Evolutionary conservation across 2,329 filamentous ascomycete genomes (phyloP).

Genomic region (Thermothelomyces thermophilus): DNA sequence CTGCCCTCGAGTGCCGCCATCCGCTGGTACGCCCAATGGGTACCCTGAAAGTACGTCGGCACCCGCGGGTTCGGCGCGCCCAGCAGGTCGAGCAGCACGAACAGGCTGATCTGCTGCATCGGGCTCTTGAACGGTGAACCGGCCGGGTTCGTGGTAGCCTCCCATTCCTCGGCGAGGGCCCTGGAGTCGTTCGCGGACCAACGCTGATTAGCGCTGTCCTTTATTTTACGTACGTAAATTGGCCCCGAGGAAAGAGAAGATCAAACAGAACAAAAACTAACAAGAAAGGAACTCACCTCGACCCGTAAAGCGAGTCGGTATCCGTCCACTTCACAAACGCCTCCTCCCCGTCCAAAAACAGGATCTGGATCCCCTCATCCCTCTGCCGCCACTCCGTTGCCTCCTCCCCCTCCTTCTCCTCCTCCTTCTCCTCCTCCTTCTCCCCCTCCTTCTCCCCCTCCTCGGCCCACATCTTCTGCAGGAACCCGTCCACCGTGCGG

Average conservation of each 20-base stretch:
- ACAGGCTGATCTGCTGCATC: slow-evolving; percentile 67
- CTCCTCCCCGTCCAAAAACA: slow-evolving; percentile 78
- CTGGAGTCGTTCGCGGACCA: too few relatives aligned
- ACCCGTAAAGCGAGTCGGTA: slow-evolving; percentile 69
- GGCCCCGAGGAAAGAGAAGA: neutral
- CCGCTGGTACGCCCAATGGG: slow-evolving; percentile 85
- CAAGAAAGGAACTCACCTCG: slow-evolving; percentile 44
- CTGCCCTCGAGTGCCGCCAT: slow-evolving; percentile 70
- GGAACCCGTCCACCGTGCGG: slow-evolving; percentile 60
- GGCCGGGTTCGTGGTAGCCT: slow-evolving; percentile 56
- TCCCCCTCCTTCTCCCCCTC: slow-evolving; percentile 40
- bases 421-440: slow-evolving; percentile 39
- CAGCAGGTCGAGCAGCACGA: slow-evolving; percentile 85
- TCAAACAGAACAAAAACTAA: neutral
- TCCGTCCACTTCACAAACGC: slow-evolving; percentile 68
- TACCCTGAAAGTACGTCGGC: slow-evolving; percentile 81
- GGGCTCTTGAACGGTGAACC: slow-evolving; percentile 63
- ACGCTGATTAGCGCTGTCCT: too few relatives aligned
- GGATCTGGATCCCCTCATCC: slow-evolving; percentile 69
- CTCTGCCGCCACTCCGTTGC: slow-evolving; percentile 31
- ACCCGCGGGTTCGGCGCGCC: slow-evolving; percentile 63
- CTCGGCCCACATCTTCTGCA: slow-evolving; percentile 66
- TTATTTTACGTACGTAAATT: too few relatives aligned
- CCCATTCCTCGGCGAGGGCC: slow-evolving; percentile 68
- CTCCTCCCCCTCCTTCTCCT: slow-evolving; percentile 36